Evolutionary conservation across 495 filamentous ascomycete genomes (phyloP), one percentile per base, ranked within the genome.

Genomic region (Mytilinidion resinicola): DNA sequence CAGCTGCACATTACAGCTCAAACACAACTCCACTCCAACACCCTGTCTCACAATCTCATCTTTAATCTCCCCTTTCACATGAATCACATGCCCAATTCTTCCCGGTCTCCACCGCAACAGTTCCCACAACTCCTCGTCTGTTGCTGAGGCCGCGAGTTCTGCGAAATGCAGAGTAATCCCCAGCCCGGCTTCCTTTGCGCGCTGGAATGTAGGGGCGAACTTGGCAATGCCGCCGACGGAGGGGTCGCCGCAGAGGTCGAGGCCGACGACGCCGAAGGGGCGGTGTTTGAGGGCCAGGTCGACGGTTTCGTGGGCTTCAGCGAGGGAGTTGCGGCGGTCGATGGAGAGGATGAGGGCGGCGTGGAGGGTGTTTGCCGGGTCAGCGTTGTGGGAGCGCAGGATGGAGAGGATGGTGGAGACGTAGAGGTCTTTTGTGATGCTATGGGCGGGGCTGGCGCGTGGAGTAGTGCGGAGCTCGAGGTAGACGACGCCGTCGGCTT

Each of bases 381-480:
- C 37, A 5, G 20, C 36, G 37, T 64, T 63, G 48, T 63, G 57
- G 8, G 21, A 53, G 15, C 14, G 25, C 9, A 75, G 59, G 34
- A 92, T 85, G 51, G 79, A 74, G 0, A 92, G 78, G 36, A 92
- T 76, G 2, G 81, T 79, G n/a, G 71, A 55, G 38, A 92, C 74
- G 70, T 93, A 93, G 48, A 75, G 72, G 10, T 75, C 74, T 61
- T 82, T 82, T 12, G 84, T 80, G 14, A 90, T 69, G 21, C 71
- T 69, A 12, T 73, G 74, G 14, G 64, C 61, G 1, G 80, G 76
- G 30, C 82, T 77, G 7, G 79, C 75, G 39, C 89, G 80, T 4
- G 90, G 89, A 4, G 89, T 93, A 5, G 89, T 91, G 30, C 90
- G 83, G 5, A 95, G 80, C 64, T 95, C 90, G 33, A 91, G 78